Evolutionary conservation across 306 rosid species (phyloP).

Genomic region (Prosopis cineraria): DNA sequence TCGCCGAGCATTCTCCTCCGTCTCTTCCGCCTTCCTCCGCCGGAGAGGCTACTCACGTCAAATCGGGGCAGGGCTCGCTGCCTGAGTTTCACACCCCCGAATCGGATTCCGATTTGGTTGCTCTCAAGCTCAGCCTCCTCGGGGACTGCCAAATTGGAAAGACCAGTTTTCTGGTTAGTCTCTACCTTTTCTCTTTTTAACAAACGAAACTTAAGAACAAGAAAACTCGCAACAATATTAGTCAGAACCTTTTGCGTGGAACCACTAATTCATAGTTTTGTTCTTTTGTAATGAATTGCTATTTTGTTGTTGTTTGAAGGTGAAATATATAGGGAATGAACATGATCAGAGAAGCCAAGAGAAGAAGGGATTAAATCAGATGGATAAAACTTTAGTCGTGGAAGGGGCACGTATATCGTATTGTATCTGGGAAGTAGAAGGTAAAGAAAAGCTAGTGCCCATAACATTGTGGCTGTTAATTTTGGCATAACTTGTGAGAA

Average conservation of each 20-base stretch:
- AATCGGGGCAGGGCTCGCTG: neutral
- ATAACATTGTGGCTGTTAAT: neutral
- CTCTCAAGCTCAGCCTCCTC: conserved; percentile 81
- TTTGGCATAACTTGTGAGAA: conserved; percentile 9
- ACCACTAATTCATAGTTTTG: neutral
- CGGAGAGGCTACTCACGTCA: neutral
- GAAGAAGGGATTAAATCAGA: conserved; percentile 52
- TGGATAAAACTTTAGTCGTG: conserved; percentile 74
- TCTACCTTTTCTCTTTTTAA: neutral
- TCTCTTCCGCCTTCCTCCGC: neutral
- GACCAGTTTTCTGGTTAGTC: conserved; percentile 81
- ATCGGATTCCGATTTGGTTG: conserved; percentile 71
- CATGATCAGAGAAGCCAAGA: conserved; percentile 37
- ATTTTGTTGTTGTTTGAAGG: conserved; percentile 42
- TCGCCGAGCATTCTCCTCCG: conserved; percentile 29
- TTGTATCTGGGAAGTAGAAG: conserved; percentile 93
- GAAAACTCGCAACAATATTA: too few species aligned
- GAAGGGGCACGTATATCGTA: conserved; percentile 84
- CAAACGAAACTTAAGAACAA: neutral
- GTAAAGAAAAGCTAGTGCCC: conserved; percentile 49
- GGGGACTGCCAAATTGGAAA: conserved; percentile 89
- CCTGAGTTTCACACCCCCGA: conserved; percentile 39
- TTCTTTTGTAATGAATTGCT: neutral
- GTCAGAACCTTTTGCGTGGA: too few species aligned
- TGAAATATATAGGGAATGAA: conserved; percentile 72